These are phyloP conservation scores for Alisma plantagoaquatica DNA, from an alignment of 106 monocot genomes.

Conservation along the genomic window DNA sequence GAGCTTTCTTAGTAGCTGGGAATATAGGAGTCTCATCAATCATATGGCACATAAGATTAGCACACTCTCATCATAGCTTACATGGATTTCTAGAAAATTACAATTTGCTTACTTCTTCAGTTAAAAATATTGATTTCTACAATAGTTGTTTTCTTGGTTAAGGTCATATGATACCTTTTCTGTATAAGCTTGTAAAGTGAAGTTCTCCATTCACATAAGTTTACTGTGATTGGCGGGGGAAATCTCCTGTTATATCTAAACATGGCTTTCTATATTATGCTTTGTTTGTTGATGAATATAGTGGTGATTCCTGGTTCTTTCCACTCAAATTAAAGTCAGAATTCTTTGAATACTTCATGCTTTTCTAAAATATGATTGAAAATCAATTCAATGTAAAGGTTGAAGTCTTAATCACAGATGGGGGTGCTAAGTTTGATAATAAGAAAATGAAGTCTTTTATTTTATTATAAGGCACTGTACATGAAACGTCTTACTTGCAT, in stretches of 20 bases:
- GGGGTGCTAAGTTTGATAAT: background rate
- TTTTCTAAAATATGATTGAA: background rate
- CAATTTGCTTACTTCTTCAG: too few species aligned
- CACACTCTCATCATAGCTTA: background rate
- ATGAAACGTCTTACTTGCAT: background rate
- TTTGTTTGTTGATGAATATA: background rate
- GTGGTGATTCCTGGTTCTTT: background rate
- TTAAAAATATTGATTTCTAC: too few species aligned
- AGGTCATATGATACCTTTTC: too few species aligned
- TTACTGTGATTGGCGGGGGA: too few species aligned
- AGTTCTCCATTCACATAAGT: too few species aligned
- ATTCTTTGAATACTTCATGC: background rate
- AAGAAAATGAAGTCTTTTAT: background rate
- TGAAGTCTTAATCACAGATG: background rate
- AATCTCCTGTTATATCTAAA: too few species aligned
- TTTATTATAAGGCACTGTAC: background rate
- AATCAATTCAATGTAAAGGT: background rate
- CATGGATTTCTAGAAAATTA: too few species aligned
- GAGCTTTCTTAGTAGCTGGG: too few species aligned
- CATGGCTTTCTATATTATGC: conserved; percentile 1
- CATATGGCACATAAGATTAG: background rate
- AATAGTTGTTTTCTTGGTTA: too few species aligned
- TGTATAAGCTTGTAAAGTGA: too few species aligned
- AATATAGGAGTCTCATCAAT: too few species aligned
- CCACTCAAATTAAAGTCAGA: background rate